Conservation (phyloP, 192 early-diverging fungal genomes). For the Cladochytrium replicatum region DNA sequence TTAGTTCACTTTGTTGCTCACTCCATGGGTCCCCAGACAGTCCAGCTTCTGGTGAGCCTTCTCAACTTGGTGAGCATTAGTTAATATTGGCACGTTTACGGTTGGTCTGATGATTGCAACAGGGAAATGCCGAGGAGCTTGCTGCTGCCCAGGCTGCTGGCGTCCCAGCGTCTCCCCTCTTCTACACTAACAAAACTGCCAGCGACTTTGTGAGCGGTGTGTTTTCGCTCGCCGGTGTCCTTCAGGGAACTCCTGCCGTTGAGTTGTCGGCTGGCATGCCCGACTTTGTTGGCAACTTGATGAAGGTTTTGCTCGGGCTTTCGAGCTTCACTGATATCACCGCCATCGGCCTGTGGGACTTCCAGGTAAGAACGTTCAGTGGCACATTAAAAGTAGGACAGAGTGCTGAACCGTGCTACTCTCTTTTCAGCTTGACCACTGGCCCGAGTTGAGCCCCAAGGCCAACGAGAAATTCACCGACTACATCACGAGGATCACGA, state of each 20-base stretch:
- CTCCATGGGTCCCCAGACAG: slow-evolving; percentile 7
- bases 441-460: slow-evolving; percentile 4
- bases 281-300: slow-evolving; percentile 2
- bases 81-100: too few species aligned
- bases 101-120: too few species aligned
- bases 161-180: slow-evolving; percentile 10
- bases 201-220: slow-evolving; percentile 7
- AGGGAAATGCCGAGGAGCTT: slow-evolving; percentile 9
- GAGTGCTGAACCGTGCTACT: too few species aligned
- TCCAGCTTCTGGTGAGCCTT: slow-evolving; percentile 8
- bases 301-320: slow-evolving; percentile 9
- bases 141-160: slow-evolving; percentile 6
- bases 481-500: slow-evolving; percentile 6
- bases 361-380: too few species aligned
- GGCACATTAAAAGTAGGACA: too few species aligned
- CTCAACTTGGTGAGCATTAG: too few species aligned
- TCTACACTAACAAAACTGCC: slow-evolving; percentile 14
- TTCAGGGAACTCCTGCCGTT: slow-evolving; percentile 8
- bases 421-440: slow-evolving; percentile 21
- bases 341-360: slow-evolving; percentile 6
- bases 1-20: slow-evolving; percentile 13
- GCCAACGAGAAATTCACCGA: slow-evolving; percentile 1
- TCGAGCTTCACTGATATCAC: slow-evolving; percentile 1
- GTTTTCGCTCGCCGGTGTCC: slow-evolving; percentile 10
- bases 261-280: too few species aligned